Evolutionary conservation across 768 basidiomycete genomes (phyloP), one percentile per base, ranked within the genome.

Genomic region (Pleurotus tuber-regium): DNA sequence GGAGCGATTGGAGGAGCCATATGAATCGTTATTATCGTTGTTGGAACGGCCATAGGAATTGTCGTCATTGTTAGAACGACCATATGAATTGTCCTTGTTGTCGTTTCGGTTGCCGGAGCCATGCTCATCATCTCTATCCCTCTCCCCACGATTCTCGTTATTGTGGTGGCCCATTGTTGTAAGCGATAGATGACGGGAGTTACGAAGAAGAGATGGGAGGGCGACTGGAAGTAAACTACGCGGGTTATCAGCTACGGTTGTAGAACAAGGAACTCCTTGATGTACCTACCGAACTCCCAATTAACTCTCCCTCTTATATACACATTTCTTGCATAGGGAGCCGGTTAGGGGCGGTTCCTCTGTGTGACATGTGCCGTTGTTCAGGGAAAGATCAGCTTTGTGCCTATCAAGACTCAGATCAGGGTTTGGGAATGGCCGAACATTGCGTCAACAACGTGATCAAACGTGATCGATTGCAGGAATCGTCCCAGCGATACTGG

Each of bases 1-100:
- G 51, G n/a, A n/a, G n/a, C n/a, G n/a, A n/a, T 56, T 56, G 18
- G 51, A 53, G 26, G 58, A 60, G 10, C 62, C 57, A 28, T 61
- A 61, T 26, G 57, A 59, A 39, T 61, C 57, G 43, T 48, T 47
- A n/a, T n/a, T n/a, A 2, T 47, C 29, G 18, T 47, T 48, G 31
- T 35, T 31, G 46, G 46, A 48, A 5, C 29, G 24, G 16, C 46
- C 46, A 31, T 48, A 48, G 7, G 30, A 21, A 42, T 42, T 25
- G 31, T 48, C 30, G 24, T 46, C 43, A 11, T 23, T 35, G 29
- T 48, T 24, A 18, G 46, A 48, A 4, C 29, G 35, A n/a, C 46
- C 46, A 19, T 48, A 48, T 11, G 46, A 21, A 16, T 29, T 46
- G 14, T 35, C 23, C 18, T 24, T 24, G 12, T 35, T 24, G 7